Percentiles rank a stretch among this genome's conserved stretches.
These are phyloP conservation scores for Neurospora terricola DNA, from an alignment of 495 filamentous ascomycete species.

Conservation along the genomic window DNA sequence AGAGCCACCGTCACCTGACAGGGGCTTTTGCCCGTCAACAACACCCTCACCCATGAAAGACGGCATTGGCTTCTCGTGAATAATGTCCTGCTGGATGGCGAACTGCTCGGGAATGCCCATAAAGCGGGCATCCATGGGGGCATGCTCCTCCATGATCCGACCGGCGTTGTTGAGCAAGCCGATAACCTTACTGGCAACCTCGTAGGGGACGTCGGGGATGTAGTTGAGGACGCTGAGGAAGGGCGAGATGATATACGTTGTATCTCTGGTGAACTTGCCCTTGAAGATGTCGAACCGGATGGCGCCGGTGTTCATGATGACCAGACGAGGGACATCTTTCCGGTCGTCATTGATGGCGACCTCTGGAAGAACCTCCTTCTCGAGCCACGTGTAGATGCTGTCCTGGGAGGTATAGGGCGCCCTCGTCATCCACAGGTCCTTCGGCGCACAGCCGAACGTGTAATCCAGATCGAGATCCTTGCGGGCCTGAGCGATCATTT, in stretches of 20 bases:
- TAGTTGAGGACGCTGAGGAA: conserved; percentile 76
- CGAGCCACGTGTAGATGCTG: conserved; percentile 76
- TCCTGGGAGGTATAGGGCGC: conserved; percentile 55
- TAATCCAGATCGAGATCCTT: conserved; percentile 61
- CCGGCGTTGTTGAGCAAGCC: conserved; percentile 64
- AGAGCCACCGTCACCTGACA: not conserved
- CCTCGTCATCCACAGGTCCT: conserved; percentile 69
- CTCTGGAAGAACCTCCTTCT: conserved; percentile 59
- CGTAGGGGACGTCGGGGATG: conserved; percentile 69
- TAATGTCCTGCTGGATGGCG: conserved; percentile 15
- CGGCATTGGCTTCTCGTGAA: conserved; percentile 5
- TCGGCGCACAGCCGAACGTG: conserved; percentile 72
- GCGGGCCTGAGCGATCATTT: conserved; percentile 60
- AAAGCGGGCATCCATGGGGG: conserved; percentile 20
- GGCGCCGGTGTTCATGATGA: conserved; percentile 78
- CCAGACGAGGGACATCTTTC: conserved; percentile 46
- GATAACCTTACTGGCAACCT: conserved; percentile 58
- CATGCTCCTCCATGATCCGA: conserved; percentile 34
- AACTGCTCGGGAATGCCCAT: conserved; percentile 33
- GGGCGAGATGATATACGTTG: conserved; percentile 74
- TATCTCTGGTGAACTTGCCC: conserved; percentile 78
- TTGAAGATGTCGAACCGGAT: conserved; percentile 94
- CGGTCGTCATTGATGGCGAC: conserved; percentile 35
- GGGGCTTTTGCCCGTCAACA: conserved; percentile 19
- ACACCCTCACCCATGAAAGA: not conserved